Percentiles rank a stretch among this genome's conserved stretches.
Conservation (phyloP, 495 filamentous ascomycete species). For the Immersiella caudata region DNA sequence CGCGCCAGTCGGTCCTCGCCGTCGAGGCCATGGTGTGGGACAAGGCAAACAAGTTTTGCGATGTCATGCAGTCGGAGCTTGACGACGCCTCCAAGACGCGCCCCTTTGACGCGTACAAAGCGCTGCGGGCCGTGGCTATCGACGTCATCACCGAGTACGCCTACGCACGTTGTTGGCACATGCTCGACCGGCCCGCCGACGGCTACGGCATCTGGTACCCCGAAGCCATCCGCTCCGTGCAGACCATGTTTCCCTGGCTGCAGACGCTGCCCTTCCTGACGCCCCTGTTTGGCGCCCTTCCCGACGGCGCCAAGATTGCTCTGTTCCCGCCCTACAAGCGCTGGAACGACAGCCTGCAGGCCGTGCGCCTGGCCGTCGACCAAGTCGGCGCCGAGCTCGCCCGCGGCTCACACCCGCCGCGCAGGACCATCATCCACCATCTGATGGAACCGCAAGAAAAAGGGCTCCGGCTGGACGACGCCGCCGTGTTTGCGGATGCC, state of each 20-base stretch:
- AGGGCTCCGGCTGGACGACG: slow-evolving; percentile 21
- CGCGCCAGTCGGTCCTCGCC: slow-evolving; percentile 31
- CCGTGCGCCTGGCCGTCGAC: slow-evolving; percentile 22
- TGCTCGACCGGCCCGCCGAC: slow-evolving; percentile 17
- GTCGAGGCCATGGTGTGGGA: slow-evolving; percentile 36
- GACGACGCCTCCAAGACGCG: not conserved
- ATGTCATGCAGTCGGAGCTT: slow-evolving; percentile 22
- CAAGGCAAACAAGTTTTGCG: slow-evolving; percentile 22
- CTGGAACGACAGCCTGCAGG: slow-evolving; percentile 22
- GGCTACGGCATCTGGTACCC: slow-evolving; percentile 32
- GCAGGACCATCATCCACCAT: slow-evolving; percentile 35
- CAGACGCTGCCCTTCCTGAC: slow-evolving; percentile 26
- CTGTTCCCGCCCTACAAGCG: slow-evolving; percentile 18
- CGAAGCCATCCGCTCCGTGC: slow-evolving; percentile 27
- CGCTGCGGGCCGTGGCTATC: slow-evolving; percentile 40
- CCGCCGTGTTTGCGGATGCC: slow-evolving; percentile 35
- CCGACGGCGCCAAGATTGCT: slow-evolving; percentile 25
- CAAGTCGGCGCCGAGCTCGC: slow-evolving; percentile 23
- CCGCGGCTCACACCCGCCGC: slow-evolving; percentile 10
- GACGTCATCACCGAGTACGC: slow-evolving; percentile 52
- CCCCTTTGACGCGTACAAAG: slow-evolving; percentile 38
- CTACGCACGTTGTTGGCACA: slow-evolving; percentile 38
- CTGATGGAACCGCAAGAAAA: slow-evolving; percentile 29
- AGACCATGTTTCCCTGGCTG: slow-evolving; percentile 23
- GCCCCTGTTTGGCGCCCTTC: slow-evolving; percentile 18